Percentiles rank a stretch among this genome's conserved stretches.
phyloP scores from a whole-genome alignment of 768 basidiomycete genomes.

The Kwoniella heveanensis region DNA sequence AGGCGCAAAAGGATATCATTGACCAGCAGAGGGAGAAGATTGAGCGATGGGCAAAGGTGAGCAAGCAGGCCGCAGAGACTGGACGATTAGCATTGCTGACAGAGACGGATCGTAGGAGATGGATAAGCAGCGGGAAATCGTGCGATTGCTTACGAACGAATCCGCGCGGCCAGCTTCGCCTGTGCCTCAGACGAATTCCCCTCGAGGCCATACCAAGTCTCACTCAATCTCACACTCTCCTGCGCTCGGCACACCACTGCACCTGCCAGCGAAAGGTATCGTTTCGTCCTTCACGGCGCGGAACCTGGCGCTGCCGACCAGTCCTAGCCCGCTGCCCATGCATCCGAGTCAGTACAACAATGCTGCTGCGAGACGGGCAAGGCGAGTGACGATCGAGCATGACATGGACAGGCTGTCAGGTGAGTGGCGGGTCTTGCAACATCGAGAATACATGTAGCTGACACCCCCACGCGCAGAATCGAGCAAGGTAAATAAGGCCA shows the following conservation, averaged over 20 bases:
- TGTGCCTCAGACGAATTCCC: slow-evolving; percentile 4
- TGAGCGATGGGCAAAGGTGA: slow-evolving; percentile 47
- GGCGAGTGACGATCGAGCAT: slow-evolving; percentile 52
- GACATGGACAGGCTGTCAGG: slow-evolving; percentile 48
- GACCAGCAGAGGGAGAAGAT: slow-evolving; percentile 52
- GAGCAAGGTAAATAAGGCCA: slow-evolving; percentile 28
- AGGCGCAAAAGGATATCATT: slow-evolving; percentile 46
- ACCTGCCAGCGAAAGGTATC: slow-evolving; percentile 20
- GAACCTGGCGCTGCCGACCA: slow-evolving; percentile 44
- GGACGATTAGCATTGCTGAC: slow-evolving; percentile 1
- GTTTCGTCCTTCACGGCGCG: slow-evolving; percentile 44
- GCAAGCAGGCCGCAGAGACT: slow-evolving; percentile 4
- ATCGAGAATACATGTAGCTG: background rate
- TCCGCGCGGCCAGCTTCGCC: slow-evolving; percentile 7
- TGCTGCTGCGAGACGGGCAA: slow-evolving; percentile 32
- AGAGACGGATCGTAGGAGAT: slow-evolving; percentile 27
- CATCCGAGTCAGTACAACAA: slow-evolving; percentile 45
- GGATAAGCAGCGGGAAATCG: slow-evolving; percentile 45
- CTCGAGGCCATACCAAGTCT: slow-evolving; percentile 33
- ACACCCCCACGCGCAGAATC: slow-evolving; percentile 14
- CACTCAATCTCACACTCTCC: slow-evolving; percentile 29
- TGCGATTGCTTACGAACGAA: slow-evolving; percentile 37
- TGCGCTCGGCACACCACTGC: slow-evolving; percentile 11
- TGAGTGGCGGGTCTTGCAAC: slow-evolving; percentile 19
- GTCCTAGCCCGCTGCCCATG: slow-evolving; percentile 40